Evolutionary conservation across 1,284 basidiomycete species (phyloP), one percentile per base, ranked within the genome.

Genomic region (Vanrija sp.): DNA sequence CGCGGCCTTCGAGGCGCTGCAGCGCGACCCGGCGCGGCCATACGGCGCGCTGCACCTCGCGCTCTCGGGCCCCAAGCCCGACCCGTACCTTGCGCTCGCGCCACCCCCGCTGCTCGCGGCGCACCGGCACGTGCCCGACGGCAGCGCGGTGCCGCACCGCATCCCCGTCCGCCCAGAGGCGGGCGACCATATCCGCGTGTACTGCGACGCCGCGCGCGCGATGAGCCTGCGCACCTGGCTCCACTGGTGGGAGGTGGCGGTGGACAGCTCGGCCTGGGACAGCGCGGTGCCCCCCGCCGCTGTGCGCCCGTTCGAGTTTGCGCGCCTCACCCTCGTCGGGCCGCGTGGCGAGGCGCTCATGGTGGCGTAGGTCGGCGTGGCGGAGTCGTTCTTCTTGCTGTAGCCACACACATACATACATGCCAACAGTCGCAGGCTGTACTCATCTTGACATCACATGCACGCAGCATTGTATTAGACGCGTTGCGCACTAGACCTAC

Each of bases 161-260:
- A n/a, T 38, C 19, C 56, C 57, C 3, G 47, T 43, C 16, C 55
- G 65, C 26, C 54, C 61, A 7, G 73, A 75, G 55, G 52, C 54
- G 1, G 71, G 71, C 16, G 72, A 73, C 59, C 72, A 75, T 56
- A 52, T 75, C 7, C 55, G 71, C 26, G 48, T 75, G 12, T 73
- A 71, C 60, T 63, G 61, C 55, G 64, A 71, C 50, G 62, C 63
- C 3, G 54, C 51, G n/a, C 45, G 56, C 25, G 68, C 68, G 0
- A 52, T 75, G 44, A 49, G 51, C 6, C 51, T 75, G 3, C 62
- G 73, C n/a, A 67, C 61, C 1, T 69, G 69, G 66, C 57, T 75
- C 9, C 53, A 68, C 44, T 58, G 52, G 45, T 58, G 53, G 49
- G 44, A 57, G 18, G 45, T 51, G 0, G 56, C 40, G 15, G 53